Evolutionary conservation across 371 early-diverging fungal genomes (phyloP).

Genomic region (Apophysomyces ossiformis): DNA sequence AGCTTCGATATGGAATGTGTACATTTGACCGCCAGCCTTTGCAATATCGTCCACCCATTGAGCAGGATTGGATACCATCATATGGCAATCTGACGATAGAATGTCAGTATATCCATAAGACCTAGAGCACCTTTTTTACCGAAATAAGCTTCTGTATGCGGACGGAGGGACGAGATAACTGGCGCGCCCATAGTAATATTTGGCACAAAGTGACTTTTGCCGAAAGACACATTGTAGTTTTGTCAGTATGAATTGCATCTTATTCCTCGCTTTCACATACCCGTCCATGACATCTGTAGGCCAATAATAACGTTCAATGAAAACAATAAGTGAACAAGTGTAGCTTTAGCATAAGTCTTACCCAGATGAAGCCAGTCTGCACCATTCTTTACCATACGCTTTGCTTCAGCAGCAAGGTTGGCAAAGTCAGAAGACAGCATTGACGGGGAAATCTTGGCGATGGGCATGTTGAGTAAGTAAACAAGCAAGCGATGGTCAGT

Average conservation of each 20-base stretch:
- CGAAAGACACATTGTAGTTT: constrained; percentile 7
- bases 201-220: constrained; percentile 93
- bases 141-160: constrained; percentile 89
- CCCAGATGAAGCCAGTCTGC: constrained; percentile 98
- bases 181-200: constrained; percentile 97
- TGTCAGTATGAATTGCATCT: not conserved
- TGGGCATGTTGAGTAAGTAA: constrained; percentile 53
- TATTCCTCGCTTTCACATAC: constrained; percentile 45
- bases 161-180: constrained; percentile 85
- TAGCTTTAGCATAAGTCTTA: constrained; percentile 29
- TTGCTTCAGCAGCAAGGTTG: constrained; percentile 83
- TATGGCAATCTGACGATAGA: constrained; percentile 84
- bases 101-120: constrained; percentile 1
- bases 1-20: constrained; percentile 95
- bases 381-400: constrained; percentile 85
- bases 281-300: constrained; percentile 81
- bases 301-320: not conserved
- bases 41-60: constrained; percentile 96
- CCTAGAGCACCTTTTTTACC: constrained; percentile 47
- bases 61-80: constrained; percentile 96
- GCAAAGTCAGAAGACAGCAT: constrained; percentile 95
- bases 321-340: not conserved
- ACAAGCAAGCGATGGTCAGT: not conserved
- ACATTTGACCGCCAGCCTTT: constrained; percentile 89
- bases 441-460: constrained; percentile 88